Evolutionary conservation across 2,329 filamentous ascomycete genomes (phyloP), one percentile per base, ranked within the genome.

Genomic region (Hypoxylon sp.): DNA sequence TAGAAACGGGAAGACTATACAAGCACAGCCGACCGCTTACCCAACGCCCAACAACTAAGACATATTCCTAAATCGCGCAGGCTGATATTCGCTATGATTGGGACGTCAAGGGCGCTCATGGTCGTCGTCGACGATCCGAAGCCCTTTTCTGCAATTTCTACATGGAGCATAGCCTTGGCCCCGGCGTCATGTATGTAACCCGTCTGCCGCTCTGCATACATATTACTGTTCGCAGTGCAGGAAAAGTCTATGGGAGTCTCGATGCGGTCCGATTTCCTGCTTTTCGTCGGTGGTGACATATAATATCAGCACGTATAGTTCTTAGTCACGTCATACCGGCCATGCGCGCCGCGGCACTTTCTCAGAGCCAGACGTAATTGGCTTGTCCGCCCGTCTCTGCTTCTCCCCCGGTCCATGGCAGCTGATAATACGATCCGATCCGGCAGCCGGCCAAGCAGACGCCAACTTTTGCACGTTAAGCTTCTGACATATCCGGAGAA

Each of bases 281-380:
- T 53, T 53, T 46, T 45, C 20, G 42, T 35, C 26, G 20, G 49
- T 17, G 24, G 15, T 24, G 9, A 13, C 42, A 52, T 51, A 58
- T 59, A 55, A 53, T 41, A 56, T 41, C 11, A 20, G n/a, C 6
- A 26, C 31, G 45, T 60, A 60, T 62, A 62, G 55, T 56, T 48
- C 35, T 29, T 5, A 20, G 18, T 21, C 50, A 51, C 60, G 52
- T 56, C 60, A 62, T 56, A 29, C 29, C 23, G 23, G 41, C 42
- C 43, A 46, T n/a, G n/a, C n/a, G n/a, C 45, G n/a, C 31, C 24
- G 41, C 42, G 45, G 31, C 38, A 48, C 54, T 35, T 27, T 6
- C 10, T 10, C 33, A 15, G 33, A 33, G n/a, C 33, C 9, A 33
- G 26, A 53, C 29, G 29, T 48, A 41, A 59, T 60, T 63, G 56